These are phyloP conservation scores for Penicillium sp. DNA, from an alignment of 2,329 filamentous ascomycete species.

Conservation along the genomic window DNA sequence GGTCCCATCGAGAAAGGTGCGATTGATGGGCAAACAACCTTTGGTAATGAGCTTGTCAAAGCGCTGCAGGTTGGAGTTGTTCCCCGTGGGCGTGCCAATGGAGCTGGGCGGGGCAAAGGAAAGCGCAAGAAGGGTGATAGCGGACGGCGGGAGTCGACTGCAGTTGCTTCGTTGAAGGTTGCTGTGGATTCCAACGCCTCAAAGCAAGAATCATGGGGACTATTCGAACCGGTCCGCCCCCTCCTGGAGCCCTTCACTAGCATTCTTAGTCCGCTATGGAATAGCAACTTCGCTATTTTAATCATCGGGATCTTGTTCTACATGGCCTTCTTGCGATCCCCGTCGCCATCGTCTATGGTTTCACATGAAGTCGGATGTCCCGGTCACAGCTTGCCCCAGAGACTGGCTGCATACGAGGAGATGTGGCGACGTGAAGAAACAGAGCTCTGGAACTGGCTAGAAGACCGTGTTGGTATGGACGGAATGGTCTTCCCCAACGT, in stretches of 20 bases:
- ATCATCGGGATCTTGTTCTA: conserved; percentile 71
- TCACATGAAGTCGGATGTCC: conserved; percentile 38
- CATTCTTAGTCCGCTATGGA: conserved; percentile 68
- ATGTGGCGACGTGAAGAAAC: conserved; percentile 87
- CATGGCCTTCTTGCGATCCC: conserved; percentile 65
- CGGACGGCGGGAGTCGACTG: conserved; percentile 34
- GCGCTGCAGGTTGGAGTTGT: conserved; percentile 71
- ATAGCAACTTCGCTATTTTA: conserved; percentile 72
- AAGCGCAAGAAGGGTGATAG: conserved; percentile 57
- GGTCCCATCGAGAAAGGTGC: conserved; percentile 94
- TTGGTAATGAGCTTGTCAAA: conserved; percentile 75
- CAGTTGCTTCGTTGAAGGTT: conserved; percentile 43
- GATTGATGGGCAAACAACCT: conserved; percentile 80
- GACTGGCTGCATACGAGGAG: conserved; percentile 83
- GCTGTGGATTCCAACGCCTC: conserved; percentile 37
- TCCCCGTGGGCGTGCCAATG: conserved; percentile 57
- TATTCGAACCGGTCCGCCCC: conserved; percentile 73
- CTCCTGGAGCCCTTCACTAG: conserved; percentile 68
- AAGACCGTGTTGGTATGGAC: conserved; percentile 77
- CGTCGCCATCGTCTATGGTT: conserved; percentile 32
- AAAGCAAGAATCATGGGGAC: conserved; percentile 64
- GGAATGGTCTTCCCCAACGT: conserved; percentile 40
- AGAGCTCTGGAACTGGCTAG: conserved; percentile 89
- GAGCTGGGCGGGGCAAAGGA: conserved; percentile 54
- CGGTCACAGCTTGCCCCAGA: conserved; percentile 54